Base-by-base conservation (phyloP, 495 filamentous ascomycete genomes). In the Lasiosphaeria hispida region DNA sequence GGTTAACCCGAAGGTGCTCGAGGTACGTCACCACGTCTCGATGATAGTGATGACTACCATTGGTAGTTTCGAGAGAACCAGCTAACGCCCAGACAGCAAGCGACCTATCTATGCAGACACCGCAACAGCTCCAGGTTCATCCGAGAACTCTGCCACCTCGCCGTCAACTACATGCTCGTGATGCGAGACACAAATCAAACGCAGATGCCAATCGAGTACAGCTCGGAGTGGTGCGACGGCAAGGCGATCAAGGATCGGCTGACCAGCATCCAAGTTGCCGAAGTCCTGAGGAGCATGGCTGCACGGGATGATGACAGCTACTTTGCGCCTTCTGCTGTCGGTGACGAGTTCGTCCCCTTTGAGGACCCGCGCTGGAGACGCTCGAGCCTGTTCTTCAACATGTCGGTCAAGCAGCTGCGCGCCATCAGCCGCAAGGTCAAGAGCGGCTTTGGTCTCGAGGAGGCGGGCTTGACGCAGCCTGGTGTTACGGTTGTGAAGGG, bases 91-190 rank as follows among this genome's bases (percentile, higher is more conserved):
- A 10, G 7, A 34, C 19, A 52, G 51, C 51, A 53, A 33, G 51
- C 51, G 15, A 53, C 51, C 2, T n/a, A 41, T 11, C 51, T 53
- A 6, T 53, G 15, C 5, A 8, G 14, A 7, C 51, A 53, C 19
- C 2, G 1, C 15, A 53, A 34, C 1, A 53, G 51, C 38, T 19
- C 38, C 37, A 10, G 4, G 10, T 53, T 53, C 19, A 14, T 41
- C 11, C 51, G 38, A 5, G 51, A 53, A 23, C 51, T 53, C 10
- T 42, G 37, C 23, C 51, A 53, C 51, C 15, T 53, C 8, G 51
- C 51, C 15, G 51, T 53, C 38, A 53, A 53, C 23, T 53, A 53
- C 34, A 53, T 53, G 37, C 19, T 53, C 11, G 51, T 53, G 10
- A 53, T 53, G 38, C 51, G 51, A 30, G 39, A 53, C 11, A n/a